These are phyloP conservation scores for Ophiostoma triangulosporum DNA, from an alignment of 2,329 filamentous ascomycete species.

Conservation along the genomic window DNA sequence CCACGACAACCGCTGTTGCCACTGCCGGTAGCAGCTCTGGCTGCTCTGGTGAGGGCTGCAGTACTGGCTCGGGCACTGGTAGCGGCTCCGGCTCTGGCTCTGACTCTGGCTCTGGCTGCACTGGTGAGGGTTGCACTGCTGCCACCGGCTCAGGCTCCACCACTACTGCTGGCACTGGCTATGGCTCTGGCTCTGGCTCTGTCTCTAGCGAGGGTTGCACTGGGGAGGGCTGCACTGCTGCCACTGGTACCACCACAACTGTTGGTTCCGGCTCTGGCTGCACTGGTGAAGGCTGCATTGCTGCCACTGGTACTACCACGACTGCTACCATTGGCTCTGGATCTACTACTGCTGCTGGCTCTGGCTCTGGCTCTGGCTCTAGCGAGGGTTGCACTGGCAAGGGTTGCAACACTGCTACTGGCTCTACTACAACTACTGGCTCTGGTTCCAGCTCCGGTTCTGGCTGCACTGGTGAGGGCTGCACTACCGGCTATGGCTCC, in stretches of 20 bases:
- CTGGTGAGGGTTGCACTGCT: no score
- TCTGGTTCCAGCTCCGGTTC: not conserved
- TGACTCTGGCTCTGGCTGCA: not conserved
- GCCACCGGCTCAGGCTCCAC: not conserved
- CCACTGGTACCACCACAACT: not conserved
- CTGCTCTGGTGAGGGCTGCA: not conserved
- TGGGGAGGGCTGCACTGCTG: no score
- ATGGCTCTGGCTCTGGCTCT: not conserved
- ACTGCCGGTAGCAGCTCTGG: not conserved
- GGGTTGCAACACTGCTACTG: not conserved
- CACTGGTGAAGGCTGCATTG: not conserved
- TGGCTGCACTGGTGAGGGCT: not conserved
- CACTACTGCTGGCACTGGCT: not conserved
- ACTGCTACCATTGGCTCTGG: not conserved
- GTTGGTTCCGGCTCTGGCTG: not conserved
- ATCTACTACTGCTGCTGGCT: not conserved
- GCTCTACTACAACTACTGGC: not conserved
- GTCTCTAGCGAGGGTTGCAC: not conserved
- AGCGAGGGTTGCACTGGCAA: not conserved
- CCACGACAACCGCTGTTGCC: not conserved
- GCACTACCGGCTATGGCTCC: not conserved
- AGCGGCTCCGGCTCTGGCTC: not conserved
- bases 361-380: not conserved
- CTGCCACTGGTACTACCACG: not conserved
- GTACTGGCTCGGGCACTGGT: not conserved